Evolutionary conservation across 441 rosid species (phyloP).

Genomic region (Eruca vesicaria): DNA sequence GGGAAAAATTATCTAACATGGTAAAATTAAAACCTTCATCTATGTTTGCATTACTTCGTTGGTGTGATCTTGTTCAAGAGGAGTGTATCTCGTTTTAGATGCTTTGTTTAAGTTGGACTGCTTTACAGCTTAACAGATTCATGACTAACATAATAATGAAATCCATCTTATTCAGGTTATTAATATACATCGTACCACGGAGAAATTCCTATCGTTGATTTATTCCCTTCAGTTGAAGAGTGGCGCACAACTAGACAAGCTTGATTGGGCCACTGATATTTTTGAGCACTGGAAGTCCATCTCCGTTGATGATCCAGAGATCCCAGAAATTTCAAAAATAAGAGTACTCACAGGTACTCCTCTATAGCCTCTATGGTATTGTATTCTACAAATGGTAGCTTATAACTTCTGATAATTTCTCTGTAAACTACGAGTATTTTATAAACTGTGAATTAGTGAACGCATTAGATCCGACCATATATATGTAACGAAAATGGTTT

Average conservation of each 20-base stretch:
- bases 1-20: neutral
- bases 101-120: constrained; percentile 13
- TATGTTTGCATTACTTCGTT: constrained; percentile 3
- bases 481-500: neutral
- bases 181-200: constrained; percentile 56
- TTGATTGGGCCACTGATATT: constrained; percentile 50
- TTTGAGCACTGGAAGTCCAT: constrained; percentile 41
- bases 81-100: constrained; percentile 8
- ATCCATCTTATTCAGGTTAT: constrained; percentile 51
- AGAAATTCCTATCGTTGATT: constrained; percentile 60
- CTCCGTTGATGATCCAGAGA: constrained; percentile 29
- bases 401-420: neutral
- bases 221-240: constrained; percentile 50
- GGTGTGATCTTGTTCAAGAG: neutral
- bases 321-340: constrained; percentile 47
- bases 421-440: neutral
- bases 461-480: neutral
- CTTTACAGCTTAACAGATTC: constrained; percentile 2
- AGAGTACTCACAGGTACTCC: constrained; percentile 68
- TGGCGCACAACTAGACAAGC: constrained; percentile 38
- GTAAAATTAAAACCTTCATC: constrained; percentile 1
- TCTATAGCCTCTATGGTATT: constrained; percentile 6
- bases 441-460: neutral
- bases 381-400: neutral
- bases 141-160: neutral